Evolutionary conservation across 306 rosid genomes (phyloP).

Genomic region (Medicago lupulina): DNA sequence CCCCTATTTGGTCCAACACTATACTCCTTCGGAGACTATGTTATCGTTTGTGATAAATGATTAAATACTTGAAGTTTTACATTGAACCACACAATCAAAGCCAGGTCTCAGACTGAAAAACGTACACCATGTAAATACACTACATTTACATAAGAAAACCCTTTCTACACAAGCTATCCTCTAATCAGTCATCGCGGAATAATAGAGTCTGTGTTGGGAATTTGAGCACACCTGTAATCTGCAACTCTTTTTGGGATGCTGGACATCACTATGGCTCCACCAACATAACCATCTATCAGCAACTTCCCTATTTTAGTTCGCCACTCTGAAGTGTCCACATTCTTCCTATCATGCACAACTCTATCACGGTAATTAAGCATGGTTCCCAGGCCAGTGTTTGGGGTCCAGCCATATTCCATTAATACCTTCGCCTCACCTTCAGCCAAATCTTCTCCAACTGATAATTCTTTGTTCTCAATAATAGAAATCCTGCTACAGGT

Average conservation of each 20-base stretch:
- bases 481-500: conserved; percentile 79
- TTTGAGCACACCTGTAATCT: conserved; percentile 48
- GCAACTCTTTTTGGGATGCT: conserved; percentile 56
- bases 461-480: conserved; percentile 73
- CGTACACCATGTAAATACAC: conserved; percentile 7
- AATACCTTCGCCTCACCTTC: conserved; percentile 83
- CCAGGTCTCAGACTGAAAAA: neutral
- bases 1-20: neutral
- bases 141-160: conserved; percentile 14
- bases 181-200: conserved; percentile 44
- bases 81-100: conserved; percentile 18
- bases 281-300: conserved; percentile 71
- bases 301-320: conserved; percentile 79
- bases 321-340: conserved; percentile 75
- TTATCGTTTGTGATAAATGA: neutral
- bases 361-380: conserved; percentile 86
- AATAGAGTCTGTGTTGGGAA: conserved; percentile 49
- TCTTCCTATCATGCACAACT: conserved; percentile 84
- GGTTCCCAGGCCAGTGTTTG: conserved; percentile 82
- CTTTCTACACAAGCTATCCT: conserved; percentile 39
- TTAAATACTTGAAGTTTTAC: neutral
- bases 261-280: conserved; percentile 58
- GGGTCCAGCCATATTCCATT: conserved; percentile 78
- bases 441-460: conserved; percentile 66
- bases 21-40: neutral